Conservation (phyloP, 2,329 filamentous ascomycete species). For the Emydomyces testavorans region DNA sequence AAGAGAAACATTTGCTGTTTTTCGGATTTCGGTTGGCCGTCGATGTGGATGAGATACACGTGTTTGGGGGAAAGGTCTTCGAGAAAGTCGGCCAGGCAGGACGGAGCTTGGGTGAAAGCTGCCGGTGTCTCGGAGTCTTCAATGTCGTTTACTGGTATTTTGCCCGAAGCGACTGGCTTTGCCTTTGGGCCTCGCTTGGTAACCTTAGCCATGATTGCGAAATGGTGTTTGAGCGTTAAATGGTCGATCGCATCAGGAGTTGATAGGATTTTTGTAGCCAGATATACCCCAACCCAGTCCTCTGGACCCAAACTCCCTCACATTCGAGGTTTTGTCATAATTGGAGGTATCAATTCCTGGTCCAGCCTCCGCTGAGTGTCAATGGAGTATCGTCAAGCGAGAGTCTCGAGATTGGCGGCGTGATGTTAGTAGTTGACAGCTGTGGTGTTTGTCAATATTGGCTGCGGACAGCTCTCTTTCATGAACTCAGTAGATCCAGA, state of each 20-base stretch:
- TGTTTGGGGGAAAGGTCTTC: slow-evolving; percentile 53
- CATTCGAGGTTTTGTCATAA: not conserved
- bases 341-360: not conserved
- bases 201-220: slow-evolving; percentile 28
- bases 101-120: slow-evolving; percentile 58
- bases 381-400: no score
- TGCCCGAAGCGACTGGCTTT: slow-evolving; percentile 20
- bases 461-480: no score
- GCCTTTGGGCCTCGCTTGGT: slow-evolving; percentile 23
- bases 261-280: no score
- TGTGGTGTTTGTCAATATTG: no score
- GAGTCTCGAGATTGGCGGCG: no score
- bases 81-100: slow-evolving; percentile 54
- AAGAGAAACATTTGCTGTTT: slow-evolving; percentile 77
- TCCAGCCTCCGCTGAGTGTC: no score
- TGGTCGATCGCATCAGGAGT: not conserved
- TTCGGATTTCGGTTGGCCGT: slow-evolving; percentile 55
- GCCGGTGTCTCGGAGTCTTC: slow-evolving; percentile 35
- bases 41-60: slow-evolving; percentile 77
- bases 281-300: no score
- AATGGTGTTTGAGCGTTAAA: not conserved
- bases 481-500: no score
- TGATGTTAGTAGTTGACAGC: no score
- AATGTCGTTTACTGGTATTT: slow-evolving; percentile 18
- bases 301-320: not conserved